phyloP scores from a whole-genome alignment of 768 basidiomycete species.

The Lyophyllum semitale region DNA sequence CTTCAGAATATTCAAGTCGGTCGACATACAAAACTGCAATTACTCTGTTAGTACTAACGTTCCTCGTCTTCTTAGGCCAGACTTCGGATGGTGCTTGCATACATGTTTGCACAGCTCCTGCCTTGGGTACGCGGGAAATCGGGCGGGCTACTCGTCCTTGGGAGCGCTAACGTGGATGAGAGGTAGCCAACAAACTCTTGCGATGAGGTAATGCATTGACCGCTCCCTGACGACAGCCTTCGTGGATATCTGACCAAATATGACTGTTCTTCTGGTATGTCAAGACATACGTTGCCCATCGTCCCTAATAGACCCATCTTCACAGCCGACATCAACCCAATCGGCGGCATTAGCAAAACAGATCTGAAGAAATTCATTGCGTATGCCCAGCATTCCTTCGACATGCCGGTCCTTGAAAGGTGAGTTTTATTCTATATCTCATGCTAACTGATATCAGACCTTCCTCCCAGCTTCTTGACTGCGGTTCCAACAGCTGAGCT shows the following conservation, averaged over 20 bases:
- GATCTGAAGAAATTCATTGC: slow-evolving; percentile 96
- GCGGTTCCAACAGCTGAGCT: slow-evolving; percentile 96
- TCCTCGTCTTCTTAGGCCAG: slow-evolving; percentile 60
- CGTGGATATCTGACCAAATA: slow-evolving; percentile 98
- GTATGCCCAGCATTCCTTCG: slow-evolving; percentile 75
- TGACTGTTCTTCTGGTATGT: slow-evolving; percentile 86
- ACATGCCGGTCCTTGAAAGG: slow-evolving; percentile 83
- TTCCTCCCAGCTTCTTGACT: slow-evolving; percentile 70
- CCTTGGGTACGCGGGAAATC: slow-evolving; percentile 86
- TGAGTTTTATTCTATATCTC: slow-evolving; percentile 28
- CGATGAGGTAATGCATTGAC: not conserved
- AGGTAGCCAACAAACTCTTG: slow-evolving; percentile 51
- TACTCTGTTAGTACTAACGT: not conserved
- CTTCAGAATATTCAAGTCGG: slow-evolving; percentile 93
- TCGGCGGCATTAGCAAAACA: slow-evolving; percentile 97
- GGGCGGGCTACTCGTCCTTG: slow-evolving; percentile 92
- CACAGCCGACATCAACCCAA: slow-evolving; percentile 95
- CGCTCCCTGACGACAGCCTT: slow-evolving; percentile 50
- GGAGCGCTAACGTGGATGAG: slow-evolving; percentile 98
- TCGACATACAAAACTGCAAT: not conserved
- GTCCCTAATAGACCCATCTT: slow-evolving; percentile 2
- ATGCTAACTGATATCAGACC: not conserved
- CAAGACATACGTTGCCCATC: not conserved
- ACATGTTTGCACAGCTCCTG: slow-evolving; percentile 92
- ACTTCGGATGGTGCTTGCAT: slow-evolving; percentile 91